Conservation (phyloP, 2,329 filamentous ascomycete genomes). For the Calonectria pauciramosa region DNA sequence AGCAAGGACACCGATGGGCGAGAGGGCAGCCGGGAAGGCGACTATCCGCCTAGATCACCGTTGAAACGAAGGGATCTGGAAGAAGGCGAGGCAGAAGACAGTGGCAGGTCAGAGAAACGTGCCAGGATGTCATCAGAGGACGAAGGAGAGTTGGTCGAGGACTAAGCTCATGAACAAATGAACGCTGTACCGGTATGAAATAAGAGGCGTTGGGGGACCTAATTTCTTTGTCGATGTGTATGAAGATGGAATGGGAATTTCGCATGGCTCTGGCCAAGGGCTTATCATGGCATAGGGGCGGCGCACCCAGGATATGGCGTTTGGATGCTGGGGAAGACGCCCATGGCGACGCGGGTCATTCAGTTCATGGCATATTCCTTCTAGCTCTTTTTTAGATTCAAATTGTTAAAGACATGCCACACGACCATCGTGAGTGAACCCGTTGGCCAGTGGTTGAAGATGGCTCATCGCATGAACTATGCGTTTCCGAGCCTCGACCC, state of each 20-base stretch:
- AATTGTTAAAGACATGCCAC: constrained; percentile 26
- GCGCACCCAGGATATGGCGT: constrained; percentile 42
- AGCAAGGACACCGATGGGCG: constrained; percentile 50
- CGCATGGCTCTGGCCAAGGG: constrained; percentile 35
- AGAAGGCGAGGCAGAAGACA: constrained; percentile 47
- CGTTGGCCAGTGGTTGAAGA: neutral
- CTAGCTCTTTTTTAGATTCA: constrained; percentile 20
- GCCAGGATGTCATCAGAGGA: constrained; percentile 59
- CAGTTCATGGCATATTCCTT: constrained; percentile 27
- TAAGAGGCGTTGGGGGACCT: constrained; percentile 40
- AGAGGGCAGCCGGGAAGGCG: constrained; percentile 45
- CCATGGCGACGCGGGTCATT: constrained; percentile 30
- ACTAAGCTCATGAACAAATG: constrained; percentile 35
- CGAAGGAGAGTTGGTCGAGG: constrained; percentile 62
- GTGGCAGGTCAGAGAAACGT: constrained; percentile 58
- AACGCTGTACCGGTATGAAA: constrained; percentile 34
- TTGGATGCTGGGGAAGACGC: constrained; percentile 43
- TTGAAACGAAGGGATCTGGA: constrained; percentile 60
- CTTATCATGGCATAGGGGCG: constrained; percentile 35
- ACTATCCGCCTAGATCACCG: constrained; percentile 52
- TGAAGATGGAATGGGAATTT: constrained; percentile 33
- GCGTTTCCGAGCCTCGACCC: neutral
- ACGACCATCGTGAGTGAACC: neutral
- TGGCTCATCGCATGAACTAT: neutral
- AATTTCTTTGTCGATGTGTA: constrained; percentile 29